These are phyloP conservation scores for Paracamarosporium sp. DNA, from an alignment of 2,329 filamentous ascomycete genomes.

Conservation along the genomic window DNA sequence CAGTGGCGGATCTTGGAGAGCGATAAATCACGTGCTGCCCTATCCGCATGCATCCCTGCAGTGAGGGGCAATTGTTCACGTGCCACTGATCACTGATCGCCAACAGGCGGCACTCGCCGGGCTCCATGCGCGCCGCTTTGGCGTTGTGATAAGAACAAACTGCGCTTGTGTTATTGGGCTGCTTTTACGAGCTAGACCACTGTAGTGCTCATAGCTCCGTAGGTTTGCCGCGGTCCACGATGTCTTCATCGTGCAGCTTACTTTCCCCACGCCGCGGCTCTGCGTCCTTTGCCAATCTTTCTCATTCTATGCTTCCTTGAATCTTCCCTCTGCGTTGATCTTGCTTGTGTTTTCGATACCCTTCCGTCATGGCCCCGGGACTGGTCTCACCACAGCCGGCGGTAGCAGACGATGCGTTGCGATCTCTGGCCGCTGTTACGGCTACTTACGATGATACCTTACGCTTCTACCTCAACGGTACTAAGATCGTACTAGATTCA, in stretches of 20 bases:
- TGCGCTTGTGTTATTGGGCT: background rate
- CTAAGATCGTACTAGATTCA: conserved; percentile 82
- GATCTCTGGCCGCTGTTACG: conserved; percentile 68
- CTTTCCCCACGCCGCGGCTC: conserved; percentile 2
- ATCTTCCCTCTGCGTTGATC: background rate
- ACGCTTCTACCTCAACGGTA: conserved; percentile 93
- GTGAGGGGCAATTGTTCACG: too few species aligned
- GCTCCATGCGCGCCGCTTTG: background rate
- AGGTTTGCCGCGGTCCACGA: conserved; percentile 3
- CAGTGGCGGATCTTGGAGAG: too few species aligned
- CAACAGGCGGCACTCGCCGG: conserved; percentile 1
- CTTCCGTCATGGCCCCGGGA: conserved; percentile 62
- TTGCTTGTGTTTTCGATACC: background rate
- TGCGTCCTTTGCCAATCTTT: background rate
- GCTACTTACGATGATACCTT: conserved; percentile 85
- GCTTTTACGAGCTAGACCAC: background rate
- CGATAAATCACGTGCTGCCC: too few species aligned
- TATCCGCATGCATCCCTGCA: too few species aligned
- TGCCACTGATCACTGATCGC: too few species aligned
- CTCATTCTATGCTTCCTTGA: background rate
- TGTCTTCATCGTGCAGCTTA: background rate
- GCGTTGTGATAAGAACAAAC: conserved; percentile 4
- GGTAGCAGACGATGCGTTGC: conserved; percentile 52
- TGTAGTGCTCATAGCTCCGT: background rate
- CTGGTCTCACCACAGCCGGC: conserved; percentile 53